Evolutionary conservation across 2,329 filamentous ascomycete species (phyloP), one percentile per base, ranked within the genome.

Genomic region (Trichoderma harzianum): DNA sequence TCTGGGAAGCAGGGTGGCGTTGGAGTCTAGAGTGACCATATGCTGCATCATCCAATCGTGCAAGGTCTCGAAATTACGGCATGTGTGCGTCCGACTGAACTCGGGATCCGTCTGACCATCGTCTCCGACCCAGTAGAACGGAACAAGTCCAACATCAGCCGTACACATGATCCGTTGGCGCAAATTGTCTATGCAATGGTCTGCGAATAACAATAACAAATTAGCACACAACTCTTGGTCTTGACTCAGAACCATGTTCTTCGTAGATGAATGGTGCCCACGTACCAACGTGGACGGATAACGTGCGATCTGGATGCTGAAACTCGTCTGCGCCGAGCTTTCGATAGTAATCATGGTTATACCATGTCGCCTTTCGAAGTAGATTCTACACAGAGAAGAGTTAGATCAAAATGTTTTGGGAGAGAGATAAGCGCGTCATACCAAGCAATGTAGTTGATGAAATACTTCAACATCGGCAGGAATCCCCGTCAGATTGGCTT

Each of bases 361-460:
- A 63, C 60, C 60, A 63, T 16, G 60, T 63, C 34, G 60, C 34
- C 34, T 63, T 63, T 12, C 60, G 60, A 43, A 63, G 34, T 11
- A 63, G 34, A n/a, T 63, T 47, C 43, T 47, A 5, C 18, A 47
- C 2, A 11, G 18, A 47, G 8, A 21, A 21, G 7, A 21, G n/a
- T 47, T 21, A 47, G 43, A 10, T 21, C 3, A 47, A 11, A 47
- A 8, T 11, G 18, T 21, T 39, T 11, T 21, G 43, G 43, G 43
- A 21, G n/a, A 11, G 18, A n/a, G 8, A 47, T 21, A 10, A 7
- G 34, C 2, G 14, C 8, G 4, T 6, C 34, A 63, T 63, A 63
- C 60, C 60, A 63, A 43, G 60, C 60, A 63, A 39, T 63, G 60
- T 43, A 63, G 18, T 16, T 63, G 60, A 63, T 63, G 60, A 63